Evolutionary conservation across 805 yeast genomes (phyloP), one percentile per base, ranked within the genome.

Genomic region (Pichia nanzhaoensis): DNA sequence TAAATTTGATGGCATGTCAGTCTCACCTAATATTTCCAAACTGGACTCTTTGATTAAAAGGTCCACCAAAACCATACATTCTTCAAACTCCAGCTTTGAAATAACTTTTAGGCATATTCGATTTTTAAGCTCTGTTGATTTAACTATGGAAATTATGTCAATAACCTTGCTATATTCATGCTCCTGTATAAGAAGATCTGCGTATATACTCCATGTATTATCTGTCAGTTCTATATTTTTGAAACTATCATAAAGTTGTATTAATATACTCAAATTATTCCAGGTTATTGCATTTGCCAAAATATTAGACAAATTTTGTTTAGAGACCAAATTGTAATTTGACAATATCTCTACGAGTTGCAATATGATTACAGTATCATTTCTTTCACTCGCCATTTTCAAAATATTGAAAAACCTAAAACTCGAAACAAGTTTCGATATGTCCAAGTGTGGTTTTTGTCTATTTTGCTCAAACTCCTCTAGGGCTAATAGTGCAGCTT

Each of bases 291-390:
- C 55, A 17, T 13, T 31, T 12, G 42, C 37, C 27, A 55, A 44
- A 3, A 57, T 20, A 8, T 38, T 37, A 2, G 54, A 36, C 35
- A 46, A 51, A 31, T 54, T 56, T 35, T 16, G 10, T 27, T 36
- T 38, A 53, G 20, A 1, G 13, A 28, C 3, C n/a, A 30, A 7
- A 30, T 39, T 5, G 1, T 18, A 28, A 5, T 16, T 30, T 5
- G 19, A 9, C 12, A 39, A 13, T 30, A 45, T 34, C 13, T 40
- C 22, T 4, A 58, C 20, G 9, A 58, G 32, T 7, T 46, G 38
- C 10, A 50, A 13, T 2, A 54, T 36, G 10, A 48, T 49, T 13
- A 45, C 44, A 1, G 58, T 48, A 47, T 61, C 64, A 35, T 54
- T 46, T 14, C 58, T 21, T 3, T 28, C 38, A 28, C 51, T 46